A percentile compares a stretch with the other conserved stretches of the same genome.
Conservation (phyloP, 306 rosid species). For the Ammopiptanthus mongolicus region DNA sequence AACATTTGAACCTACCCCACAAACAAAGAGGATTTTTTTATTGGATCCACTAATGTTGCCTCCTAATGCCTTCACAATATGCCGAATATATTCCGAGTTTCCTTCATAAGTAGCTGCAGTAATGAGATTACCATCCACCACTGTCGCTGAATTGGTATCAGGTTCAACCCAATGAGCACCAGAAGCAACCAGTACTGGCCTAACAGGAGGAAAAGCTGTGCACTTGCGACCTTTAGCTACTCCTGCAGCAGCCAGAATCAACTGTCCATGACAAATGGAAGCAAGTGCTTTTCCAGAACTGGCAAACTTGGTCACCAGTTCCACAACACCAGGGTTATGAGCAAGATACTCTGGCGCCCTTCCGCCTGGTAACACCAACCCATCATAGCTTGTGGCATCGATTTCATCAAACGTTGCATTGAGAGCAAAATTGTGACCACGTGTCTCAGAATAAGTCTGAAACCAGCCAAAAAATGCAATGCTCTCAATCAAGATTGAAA, state of each 20-base stretch:
- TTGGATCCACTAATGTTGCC: slow-evolving; percentile 61
- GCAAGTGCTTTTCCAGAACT: slow-evolving; percentile 58
- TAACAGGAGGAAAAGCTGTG: slow-evolving; percentile 52
- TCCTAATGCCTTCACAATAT: slow-evolving; percentile 70
- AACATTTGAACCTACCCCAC: slow-evolving; percentile 62
- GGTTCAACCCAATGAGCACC: slow-evolving; percentile 93
- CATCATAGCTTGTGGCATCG: slow-evolving; percentile 57
- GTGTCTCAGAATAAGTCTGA: slow-evolving; percentile 61
- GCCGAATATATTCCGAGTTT: slow-evolving; percentile 53
- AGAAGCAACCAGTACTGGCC: slow-evolving; percentile 60
- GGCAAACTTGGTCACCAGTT: slow-evolving; percentile 47
- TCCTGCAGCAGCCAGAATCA: slow-evolving; percentile 91
- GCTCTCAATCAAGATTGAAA: slow-evolving; percentile 3
- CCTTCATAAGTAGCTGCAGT: slow-evolving; percentile 52
- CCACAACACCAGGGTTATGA: slow-evolving; percentile 40
- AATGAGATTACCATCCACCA: slow-evolving; percentile 68
- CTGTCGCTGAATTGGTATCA: slow-evolving; percentile 43
- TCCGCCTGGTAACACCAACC: slow-evolving; percentile 81
- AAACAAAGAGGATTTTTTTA: slow-evolving; percentile 69
- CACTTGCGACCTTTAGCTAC: slow-evolving; percentile 56
- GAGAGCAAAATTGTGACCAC: slow-evolving; percentile 78
- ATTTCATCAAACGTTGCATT: slow-evolving; percentile 81
- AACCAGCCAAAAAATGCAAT: slow-evolving; percentile 3
- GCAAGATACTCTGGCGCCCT: slow-evolving; percentile 95
- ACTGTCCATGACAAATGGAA: slow-evolving; percentile 67